phyloP scores from a whole-genome alignment of 1,284 basidiomycete genomes.

The Thecaphora thlaspeos region DNA sequence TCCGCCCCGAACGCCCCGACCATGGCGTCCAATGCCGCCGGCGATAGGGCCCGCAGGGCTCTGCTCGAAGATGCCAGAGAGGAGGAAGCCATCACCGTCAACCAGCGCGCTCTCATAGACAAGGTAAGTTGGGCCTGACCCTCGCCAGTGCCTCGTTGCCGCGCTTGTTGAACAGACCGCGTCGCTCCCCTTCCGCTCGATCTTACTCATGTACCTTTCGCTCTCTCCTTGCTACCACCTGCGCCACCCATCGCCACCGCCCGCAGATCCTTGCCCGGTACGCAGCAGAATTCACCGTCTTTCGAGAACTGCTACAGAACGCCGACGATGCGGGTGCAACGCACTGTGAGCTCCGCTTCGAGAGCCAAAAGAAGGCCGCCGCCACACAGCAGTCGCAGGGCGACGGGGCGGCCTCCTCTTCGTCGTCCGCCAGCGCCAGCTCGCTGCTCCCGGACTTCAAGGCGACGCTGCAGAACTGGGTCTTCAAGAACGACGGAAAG shows the following conservation, averaged over 20 bases:
- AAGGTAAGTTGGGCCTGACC: slow-evolving; percentile 10
- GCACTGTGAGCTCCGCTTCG: slow-evolving; percentile 54
- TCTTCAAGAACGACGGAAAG: slow-evolving; percentile 77
- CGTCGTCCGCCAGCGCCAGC: neutral
- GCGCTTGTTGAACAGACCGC: too few relatives aligned
- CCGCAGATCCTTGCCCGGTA: slow-evolving; percentile 78
- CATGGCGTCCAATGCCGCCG: slow-evolving; percentile 23
- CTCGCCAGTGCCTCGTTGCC: too few relatives aligned
- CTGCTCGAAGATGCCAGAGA: slow-evolving; percentile 41
- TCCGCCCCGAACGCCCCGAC: too few relatives aligned
- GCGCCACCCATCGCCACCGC: neutral
- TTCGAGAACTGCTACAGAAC: slow-evolving; percentile 89
- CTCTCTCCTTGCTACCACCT: too few relatives aligned
- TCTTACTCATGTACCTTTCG: too few relatives aligned
- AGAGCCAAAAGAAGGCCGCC: slow-evolving; percentile 21
- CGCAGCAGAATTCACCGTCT: slow-evolving; percentile 77
- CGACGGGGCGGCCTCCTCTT: neutral
- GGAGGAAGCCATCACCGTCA: slow-evolving; percentile 81
- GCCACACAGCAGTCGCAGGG: neutral
- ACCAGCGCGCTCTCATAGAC: slow-evolving; percentile 68
- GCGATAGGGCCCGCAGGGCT: slow-evolving; percentile 34
- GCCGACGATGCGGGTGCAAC: slow-evolving; percentile 85
- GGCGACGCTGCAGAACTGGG: slow-evolving; percentile 61
- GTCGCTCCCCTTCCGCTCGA: too few relatives aligned
- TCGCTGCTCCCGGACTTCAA: slow-evolving; percentile 54